Evolutionary conservation across 805 yeast species (phyloP).

Genomic region (Lachancea cidri): DNA sequence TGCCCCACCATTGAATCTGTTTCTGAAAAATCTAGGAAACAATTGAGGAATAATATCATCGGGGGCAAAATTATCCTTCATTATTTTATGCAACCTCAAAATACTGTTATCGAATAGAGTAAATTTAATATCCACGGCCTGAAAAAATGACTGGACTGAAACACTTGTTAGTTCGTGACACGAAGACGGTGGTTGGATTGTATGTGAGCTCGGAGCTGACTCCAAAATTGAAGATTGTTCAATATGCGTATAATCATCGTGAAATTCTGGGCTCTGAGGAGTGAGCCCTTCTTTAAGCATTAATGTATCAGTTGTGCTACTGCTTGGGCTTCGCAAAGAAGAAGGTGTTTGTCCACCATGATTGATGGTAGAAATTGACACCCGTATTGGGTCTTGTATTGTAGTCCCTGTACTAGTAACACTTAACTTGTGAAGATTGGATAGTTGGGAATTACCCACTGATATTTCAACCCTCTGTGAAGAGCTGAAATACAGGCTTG

Average conservation of each 20-base stretch:
- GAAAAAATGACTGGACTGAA: constrained; percentile 12
- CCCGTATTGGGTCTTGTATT: constrained; percentile 7
- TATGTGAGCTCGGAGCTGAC: constrained; percentile 5
- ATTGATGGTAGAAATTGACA: constrained; percentile 5
- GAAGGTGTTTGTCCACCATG: background rate
- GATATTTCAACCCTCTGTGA: constrained; percentile 6
- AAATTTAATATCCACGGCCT: constrained; percentile 25
- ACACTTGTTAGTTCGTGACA: constrained; percentile 11
- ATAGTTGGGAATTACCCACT: background rate
- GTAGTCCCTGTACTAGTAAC: constrained; percentile 6
- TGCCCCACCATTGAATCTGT: constrained; percentile 71
- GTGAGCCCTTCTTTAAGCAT: background rate
- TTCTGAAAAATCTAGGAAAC: constrained; percentile 62
- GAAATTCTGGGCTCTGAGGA: background rate
- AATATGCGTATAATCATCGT: constrained; percentile 1
- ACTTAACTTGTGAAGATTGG: constrained; percentile 5
- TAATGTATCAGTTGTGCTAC: constrained; percentile 18
- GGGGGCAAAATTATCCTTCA: constrained; percentile 19
- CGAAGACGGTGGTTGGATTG: constrained; percentile 6
- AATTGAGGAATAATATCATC: constrained; percentile 49
- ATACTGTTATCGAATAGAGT: constrained; percentile 27
- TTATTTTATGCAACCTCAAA: constrained; percentile 26
- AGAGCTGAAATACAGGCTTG: constrained; percentile 49
- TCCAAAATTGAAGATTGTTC: background rate
- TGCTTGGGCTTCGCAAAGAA: constrained; percentile 12